A percentile compares a stretch with the other conserved stretches of the same genome.
phyloP scores from a whole-genome alignment of 139 green algal species.

The Chlamydomonas eustigma region DNA sequence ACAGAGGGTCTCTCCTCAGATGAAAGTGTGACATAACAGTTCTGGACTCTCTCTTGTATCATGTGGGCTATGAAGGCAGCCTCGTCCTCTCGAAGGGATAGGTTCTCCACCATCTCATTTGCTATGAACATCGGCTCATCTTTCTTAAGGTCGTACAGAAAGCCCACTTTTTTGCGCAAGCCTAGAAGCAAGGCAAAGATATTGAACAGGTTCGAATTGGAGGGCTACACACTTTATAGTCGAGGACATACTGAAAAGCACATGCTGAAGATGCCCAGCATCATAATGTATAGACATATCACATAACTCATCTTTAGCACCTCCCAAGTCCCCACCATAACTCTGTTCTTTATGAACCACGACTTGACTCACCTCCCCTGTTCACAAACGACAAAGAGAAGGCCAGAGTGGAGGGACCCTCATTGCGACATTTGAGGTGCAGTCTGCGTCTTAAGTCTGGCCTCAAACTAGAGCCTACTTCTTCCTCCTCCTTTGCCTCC shows the following conservation, averaged over 20 bases:
- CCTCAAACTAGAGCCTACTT: not conserved
- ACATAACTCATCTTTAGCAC: not conserved
- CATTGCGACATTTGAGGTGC: slow-evolving; percentile 3
- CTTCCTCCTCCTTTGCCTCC: too few species aligned
- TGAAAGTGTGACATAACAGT: not conserved
- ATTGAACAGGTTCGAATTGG: not conserved
- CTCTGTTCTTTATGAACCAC: too few species aligned
- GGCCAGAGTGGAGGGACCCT: slow-evolving; percentile 10
- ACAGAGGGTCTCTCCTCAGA: too few species aligned
- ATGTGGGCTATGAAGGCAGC: slow-evolving; percentile 32
- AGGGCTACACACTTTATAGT: not conserved
- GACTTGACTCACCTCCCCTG: slow-evolving; percentile 9
- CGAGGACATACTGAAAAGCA: not conserved
- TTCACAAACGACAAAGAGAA: slow-evolving; percentile 34
- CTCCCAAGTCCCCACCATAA: not conserved
- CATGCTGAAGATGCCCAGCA: not conserved
- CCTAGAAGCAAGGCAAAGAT: slow-evolving; percentile 11
- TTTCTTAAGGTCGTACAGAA: slow-evolving; percentile 78
- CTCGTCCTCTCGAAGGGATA: slow-evolving; percentile 34
- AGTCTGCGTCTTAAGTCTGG: not conserved
- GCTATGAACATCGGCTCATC: slow-evolving; percentile 81
- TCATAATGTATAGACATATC: not conserved
- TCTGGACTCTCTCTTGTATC: slow-evolving; percentile 22
- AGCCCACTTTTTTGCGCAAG: slow-evolving; percentile 56
- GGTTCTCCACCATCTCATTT: slow-evolving; percentile 78